These are phyloP conservation scores for Closterium sp. DNA, from an alignment of 139 green algal species.

Conservation along the genomic window DNA sequence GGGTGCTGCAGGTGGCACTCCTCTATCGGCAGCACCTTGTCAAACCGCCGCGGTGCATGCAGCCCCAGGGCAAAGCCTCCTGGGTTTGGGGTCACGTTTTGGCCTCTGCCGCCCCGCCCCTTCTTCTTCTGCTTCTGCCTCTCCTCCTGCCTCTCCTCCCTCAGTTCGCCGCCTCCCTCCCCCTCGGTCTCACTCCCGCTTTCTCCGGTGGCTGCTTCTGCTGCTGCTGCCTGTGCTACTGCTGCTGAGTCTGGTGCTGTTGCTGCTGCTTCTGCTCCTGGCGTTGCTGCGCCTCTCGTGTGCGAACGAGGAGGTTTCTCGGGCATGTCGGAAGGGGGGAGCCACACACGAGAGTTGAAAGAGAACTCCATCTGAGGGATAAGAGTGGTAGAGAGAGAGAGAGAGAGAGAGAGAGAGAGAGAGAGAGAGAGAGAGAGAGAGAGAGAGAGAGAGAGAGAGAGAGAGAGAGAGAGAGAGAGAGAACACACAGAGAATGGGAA, in stretches of 20 bases:
- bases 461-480: neutral
- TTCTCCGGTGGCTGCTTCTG: neutral
- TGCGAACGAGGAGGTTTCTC: neutral
- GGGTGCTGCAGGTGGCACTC: slow-evolving; percentile 45
- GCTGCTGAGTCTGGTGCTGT: neutral
- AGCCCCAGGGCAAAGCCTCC: slow-evolving; percentile 48
- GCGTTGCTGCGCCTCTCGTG: neutral
- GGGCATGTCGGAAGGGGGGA: slow-evolving; percentile 1
- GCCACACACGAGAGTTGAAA: slow-evolving; percentile 51
- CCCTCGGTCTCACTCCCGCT: neutral
- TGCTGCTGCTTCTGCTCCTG: neutral
- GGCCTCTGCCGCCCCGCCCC: neutral
- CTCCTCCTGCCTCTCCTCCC: neutral
- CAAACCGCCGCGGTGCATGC: slow-evolving; percentile 43
- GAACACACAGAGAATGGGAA: neutral
- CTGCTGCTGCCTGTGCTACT: neutral
- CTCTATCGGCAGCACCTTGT: slow-evolving; percentile 44
- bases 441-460: neutral
- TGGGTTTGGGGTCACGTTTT: neutral
- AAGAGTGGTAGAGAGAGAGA: neutral
- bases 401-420: neutral
- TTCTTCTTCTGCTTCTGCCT: neutral
- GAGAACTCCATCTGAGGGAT: slow-evolving; percentile 63
- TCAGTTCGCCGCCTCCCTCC: neutral
- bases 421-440: neutral